These are phyloP conservation scores for Escovopsis sp. DNA, from an alignment of 2,329 filamentous ascomycete species.

Conservation along the genomic window DNA sequence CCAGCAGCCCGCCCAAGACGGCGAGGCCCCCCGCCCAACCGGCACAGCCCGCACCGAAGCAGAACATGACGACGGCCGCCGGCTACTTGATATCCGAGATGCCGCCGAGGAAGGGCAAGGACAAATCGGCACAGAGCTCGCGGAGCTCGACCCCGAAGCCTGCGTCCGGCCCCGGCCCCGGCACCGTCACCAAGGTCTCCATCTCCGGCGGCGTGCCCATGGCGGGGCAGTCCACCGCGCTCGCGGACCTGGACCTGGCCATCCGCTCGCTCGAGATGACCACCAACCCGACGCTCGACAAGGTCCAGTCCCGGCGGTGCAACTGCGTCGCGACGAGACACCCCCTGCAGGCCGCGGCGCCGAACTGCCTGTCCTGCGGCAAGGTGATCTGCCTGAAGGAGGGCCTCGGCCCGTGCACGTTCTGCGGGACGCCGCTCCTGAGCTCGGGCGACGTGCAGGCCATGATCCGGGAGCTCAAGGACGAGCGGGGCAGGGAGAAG, in stretches of 20 bases:
- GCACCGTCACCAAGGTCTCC: constrained; percentile 47
- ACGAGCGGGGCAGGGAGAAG: constrained; percentile 74
- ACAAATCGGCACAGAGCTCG: constrained; percentile 35
- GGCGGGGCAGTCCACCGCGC: constrained; percentile 62
- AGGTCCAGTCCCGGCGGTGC: constrained; percentile 48
- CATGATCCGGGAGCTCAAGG: constrained; percentile 71
- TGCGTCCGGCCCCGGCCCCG: constrained; percentile 8
- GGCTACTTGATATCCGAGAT: constrained; percentile 73
- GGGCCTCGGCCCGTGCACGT: constrained; percentile 86
- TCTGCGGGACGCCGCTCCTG: constrained; percentile 63
- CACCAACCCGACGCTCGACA: constrained; percentile 61
- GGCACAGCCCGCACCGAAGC: constrained; percentile 23
- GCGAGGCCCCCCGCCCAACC: not conserved
- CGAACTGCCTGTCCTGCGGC: constrained; percentile 83
- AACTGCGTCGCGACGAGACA: constrained; percentile 81
- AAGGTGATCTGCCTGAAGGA: constrained; percentile 94
- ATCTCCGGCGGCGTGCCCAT: constrained; percentile 67
- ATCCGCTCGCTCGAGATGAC: constrained; percentile 84
- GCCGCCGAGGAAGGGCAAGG: constrained; percentile 36
- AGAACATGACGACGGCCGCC: constrained; percentile 47
- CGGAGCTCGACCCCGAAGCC: constrained; percentile 41
- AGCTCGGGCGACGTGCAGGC: constrained; percentile 58
- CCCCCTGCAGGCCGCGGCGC: constrained; percentile 75
- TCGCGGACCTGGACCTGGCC: constrained; percentile 60
- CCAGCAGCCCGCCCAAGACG: constrained; percentile 15